phyloP scores from a whole-genome alignment of 139 green algal species.

The Closterium sp. region DNA sequence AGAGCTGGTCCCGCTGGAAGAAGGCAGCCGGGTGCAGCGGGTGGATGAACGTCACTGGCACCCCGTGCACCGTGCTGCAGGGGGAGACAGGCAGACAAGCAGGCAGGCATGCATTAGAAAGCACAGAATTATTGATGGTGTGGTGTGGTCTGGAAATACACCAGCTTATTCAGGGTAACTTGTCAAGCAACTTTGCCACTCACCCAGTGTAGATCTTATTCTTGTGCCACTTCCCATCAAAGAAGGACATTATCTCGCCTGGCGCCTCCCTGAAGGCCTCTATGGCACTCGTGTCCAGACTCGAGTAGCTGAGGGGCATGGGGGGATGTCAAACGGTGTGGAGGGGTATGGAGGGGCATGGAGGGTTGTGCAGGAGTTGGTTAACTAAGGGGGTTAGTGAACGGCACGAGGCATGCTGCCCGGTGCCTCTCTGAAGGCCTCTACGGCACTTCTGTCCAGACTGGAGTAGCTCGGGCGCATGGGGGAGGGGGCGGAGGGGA shows the following conservation, averaged over 20 bases:
- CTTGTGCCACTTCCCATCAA: constrained; percentile 33
- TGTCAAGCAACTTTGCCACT: not conserved
- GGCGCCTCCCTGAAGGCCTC: constrained; percentile 19
- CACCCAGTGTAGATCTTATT: constrained; percentile 42
- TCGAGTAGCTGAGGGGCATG: not conserved
- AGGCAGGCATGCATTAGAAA: not conserved
- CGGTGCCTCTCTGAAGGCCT: no score
- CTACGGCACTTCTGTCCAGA: no score
- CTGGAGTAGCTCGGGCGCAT: no score
- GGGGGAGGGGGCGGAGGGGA: no score
- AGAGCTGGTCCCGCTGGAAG: constrained; percentile 20
- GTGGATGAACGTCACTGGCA: constrained; percentile 45
- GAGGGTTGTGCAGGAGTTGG: not conserved
- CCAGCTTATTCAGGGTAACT: no score
- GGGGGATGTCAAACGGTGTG: no score
- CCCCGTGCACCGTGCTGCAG: constrained; percentile 20
- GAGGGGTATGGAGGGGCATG: no score
- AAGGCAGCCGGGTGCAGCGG: constrained; percentile 32
- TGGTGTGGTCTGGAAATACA: no score
- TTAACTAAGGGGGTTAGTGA: no score
- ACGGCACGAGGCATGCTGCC: no score
- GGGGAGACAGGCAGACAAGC: not conserved
- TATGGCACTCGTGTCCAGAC: constrained; percentile 19
- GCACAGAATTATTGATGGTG: no score
- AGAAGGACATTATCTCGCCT: constrained; percentile 21